phyloP scores from a whole-genome alignment of 2,329 filamentous ascomycete genomes.

The Fusarium odoratissimum region DNA sequence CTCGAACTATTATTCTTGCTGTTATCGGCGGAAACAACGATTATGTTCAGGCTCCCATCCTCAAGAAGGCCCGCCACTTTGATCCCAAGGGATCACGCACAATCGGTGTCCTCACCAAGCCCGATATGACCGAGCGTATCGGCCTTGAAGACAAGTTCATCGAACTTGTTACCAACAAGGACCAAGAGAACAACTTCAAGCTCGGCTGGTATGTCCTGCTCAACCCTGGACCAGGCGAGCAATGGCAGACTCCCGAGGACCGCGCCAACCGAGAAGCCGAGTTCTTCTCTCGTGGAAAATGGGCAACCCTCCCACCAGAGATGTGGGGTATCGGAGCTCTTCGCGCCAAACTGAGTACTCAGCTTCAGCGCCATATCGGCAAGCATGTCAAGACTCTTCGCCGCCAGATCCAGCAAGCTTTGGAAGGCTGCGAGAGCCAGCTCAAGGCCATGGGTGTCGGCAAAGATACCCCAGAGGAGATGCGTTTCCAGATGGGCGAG shows the following conservation, averaged over 20 bases:
- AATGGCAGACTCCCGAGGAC: slow-evolving; percentile 57
- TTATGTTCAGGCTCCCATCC: slow-evolving; percentile 64
- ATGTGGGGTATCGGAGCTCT: slow-evolving; percentile 61
- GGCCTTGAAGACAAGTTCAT: slow-evolving; percentile 66
- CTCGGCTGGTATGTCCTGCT: slow-evolving; percentile 65
- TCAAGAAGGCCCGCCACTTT: slow-evolving; percentile 63
- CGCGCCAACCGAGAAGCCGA: slow-evolving; percentile 57
- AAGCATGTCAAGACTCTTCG: slow-evolving; percentile 63
- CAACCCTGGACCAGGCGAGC: slow-evolving; percentile 61
- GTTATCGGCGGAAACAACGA: slow-evolving; percentile 67
- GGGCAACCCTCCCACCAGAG: slow-evolving; percentile 58
- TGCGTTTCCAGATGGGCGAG: slow-evolving; percentile 65
- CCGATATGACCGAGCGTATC: slow-evolving; percentile 64
- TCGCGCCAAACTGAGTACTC: slow-evolving; percentile 61
- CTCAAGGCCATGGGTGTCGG: slow-evolving; percentile 62
- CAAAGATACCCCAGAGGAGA: slow-evolving; percentile 64
- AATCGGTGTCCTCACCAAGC: slow-evolving; percentile 65
- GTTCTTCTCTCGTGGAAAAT: slow-evolving; percentile 63
- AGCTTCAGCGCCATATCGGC: slow-evolving; percentile 64
- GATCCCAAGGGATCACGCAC: slow-evolving; percentile 62
- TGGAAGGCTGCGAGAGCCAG: slow-evolving; percentile 61
- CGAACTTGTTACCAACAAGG: slow-evolving; percentile 63
- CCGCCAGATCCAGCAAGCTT: slow-evolving; percentile 62
- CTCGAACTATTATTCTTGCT: slow-evolving; percentile 66
- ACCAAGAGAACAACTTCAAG: slow-evolving; percentile 62